Conservation (phyloP, 768 basidiomycete species). For the Panellus pusillus region DNA sequence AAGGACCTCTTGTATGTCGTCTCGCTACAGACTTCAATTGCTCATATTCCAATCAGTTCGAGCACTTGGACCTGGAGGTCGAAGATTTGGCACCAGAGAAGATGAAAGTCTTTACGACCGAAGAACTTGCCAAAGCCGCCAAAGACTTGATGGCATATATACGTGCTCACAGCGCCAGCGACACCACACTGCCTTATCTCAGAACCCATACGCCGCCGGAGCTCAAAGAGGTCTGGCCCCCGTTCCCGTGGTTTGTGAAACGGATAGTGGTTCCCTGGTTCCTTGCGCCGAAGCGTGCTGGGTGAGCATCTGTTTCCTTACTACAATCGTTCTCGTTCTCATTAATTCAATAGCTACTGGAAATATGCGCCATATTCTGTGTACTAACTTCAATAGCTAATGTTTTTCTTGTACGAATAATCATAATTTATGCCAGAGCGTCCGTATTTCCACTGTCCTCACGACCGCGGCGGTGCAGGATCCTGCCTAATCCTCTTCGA, state of each 20-base stretch:
- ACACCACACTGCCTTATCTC: conserved; percentile 40
- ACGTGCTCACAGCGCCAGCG: conserved; percentile 26
- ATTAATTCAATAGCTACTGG: conserved; percentile 6
- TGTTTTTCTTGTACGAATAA: neutral
- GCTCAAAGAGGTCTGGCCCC: conserved; percentile 37
- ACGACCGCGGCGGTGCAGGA: too few species aligned
- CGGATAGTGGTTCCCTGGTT: conserved; percentile 37
- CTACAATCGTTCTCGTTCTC: neutral
- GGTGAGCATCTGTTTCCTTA: conserved; percentile 22
- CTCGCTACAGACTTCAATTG: neutral
- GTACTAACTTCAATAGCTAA: neutral
- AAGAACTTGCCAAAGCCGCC: conserved; percentile 25
- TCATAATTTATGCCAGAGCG: neutral
- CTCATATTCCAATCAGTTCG: conserved; percentile 25
- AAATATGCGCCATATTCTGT: conserved; percentile 17
- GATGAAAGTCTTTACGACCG: conserved; percentile 30
- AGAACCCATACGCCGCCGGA: conserved; percentile 40
- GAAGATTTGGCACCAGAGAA: conserved; percentile 32
- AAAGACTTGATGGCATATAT: conserved; percentile 25
- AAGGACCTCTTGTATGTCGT: conserved; percentile 32
- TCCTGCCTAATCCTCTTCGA: too few species aligned
- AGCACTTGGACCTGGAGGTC: conserved; percentile 39
- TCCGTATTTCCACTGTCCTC: too few species aligned
- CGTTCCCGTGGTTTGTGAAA: conserved; percentile 38
- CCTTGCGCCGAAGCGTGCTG: conserved; percentile 34